Conservation (phyloP, 2,329 filamentous ascomycete genomes). For the Colletotrichum coccodes region DNA sequence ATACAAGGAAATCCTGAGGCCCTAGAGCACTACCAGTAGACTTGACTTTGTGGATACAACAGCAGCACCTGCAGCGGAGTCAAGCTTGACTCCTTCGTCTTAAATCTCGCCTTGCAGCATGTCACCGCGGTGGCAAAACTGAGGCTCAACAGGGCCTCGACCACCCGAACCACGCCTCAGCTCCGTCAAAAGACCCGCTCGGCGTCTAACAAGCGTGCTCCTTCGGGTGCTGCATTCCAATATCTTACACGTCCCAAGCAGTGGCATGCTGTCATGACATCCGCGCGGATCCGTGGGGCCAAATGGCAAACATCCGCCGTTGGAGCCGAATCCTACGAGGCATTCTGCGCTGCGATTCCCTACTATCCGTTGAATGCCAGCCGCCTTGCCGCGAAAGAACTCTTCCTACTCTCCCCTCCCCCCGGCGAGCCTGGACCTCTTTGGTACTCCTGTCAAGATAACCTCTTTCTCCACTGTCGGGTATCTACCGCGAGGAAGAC, state of each 20-base stretch:
- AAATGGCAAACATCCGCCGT: slow-evolving; percentile 2
- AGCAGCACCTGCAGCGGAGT: background rate
- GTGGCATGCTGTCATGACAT: slow-evolving; percentile 17
- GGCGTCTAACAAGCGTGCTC: slow-evolving; percentile 12
- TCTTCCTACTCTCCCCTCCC: background rate
- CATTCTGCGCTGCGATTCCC: slow-evolving; percentile 12
- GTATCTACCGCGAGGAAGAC: background rate
- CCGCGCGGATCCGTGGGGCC: slow-evolving; percentile 19
- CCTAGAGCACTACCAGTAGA: background rate
- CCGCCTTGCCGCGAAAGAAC: slow-evolving; percentile 17
- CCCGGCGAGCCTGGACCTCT: background rate
- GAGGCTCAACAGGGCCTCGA: slow-evolving; percentile 24
- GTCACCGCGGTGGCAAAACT: slow-evolving; percentile 15
- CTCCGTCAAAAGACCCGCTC: slow-evolving; percentile 10
- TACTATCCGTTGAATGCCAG: background rate
- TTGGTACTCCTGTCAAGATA: background rate
- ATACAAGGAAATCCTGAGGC: background rate
- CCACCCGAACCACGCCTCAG: background rate
- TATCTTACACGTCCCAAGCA: background rate
- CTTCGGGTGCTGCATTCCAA: background rate
- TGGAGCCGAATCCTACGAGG: slow-evolving; percentile 26
- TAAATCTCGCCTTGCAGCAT: slow-evolving; percentile 8
- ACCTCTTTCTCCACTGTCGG: background rate
- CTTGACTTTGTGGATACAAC: background rate
- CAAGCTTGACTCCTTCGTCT: background rate